phyloP scores from a whole-genome alignment of 2,329 filamentous ascomycete species.

The Neoscytalidium dimidiatum region DNA sequence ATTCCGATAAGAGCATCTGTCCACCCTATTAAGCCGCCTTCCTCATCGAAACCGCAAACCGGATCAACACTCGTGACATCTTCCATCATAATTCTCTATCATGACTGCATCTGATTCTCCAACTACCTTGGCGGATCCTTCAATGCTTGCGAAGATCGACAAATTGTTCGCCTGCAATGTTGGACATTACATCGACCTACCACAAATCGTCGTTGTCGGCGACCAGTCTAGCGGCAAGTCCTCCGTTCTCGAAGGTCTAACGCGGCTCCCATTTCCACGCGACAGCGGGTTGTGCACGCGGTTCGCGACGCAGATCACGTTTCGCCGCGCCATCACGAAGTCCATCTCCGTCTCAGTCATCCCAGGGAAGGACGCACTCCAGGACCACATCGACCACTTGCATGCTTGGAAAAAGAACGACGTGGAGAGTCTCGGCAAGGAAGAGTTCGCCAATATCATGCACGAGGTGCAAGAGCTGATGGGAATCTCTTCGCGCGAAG shows the following conservation, averaged over 20 bases:
- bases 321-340: constrained; percentile 31
- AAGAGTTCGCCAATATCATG: constrained; percentile 25
- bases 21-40: too few relatives aligned
- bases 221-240: constrained; percentile 86
- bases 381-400: constrained; percentile 25
- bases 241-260: constrained; percentile 52
- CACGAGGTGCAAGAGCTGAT: constrained; percentile 27
- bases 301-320: constrained; percentile 50
- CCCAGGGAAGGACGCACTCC: constrained; percentile 23
- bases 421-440: constrained; percentile 23
- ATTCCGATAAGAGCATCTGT: too few relatives aligned
- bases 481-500: constrained; percentile 36
- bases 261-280: constrained; percentile 41
- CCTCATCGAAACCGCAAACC: too few relatives aligned
- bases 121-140: not conserved
- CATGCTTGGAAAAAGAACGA: constrained; percentile 28
- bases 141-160: constrained; percentile 38
- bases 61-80: too few relatives aligned
- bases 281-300: constrained; percentile 43
- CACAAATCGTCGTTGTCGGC: constrained; percentile 79
- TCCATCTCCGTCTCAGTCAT: constrained; percentile 36
- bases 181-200: constrained; percentile 42
- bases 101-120: not conserved
- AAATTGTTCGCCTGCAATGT: constrained; percentile 37
- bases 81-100: not conserved